These are phyloP conservation scores for Trypanosoma caninum DNA, from an alignment of 208 protist genomes.

Conservation along the genomic window DNA sequence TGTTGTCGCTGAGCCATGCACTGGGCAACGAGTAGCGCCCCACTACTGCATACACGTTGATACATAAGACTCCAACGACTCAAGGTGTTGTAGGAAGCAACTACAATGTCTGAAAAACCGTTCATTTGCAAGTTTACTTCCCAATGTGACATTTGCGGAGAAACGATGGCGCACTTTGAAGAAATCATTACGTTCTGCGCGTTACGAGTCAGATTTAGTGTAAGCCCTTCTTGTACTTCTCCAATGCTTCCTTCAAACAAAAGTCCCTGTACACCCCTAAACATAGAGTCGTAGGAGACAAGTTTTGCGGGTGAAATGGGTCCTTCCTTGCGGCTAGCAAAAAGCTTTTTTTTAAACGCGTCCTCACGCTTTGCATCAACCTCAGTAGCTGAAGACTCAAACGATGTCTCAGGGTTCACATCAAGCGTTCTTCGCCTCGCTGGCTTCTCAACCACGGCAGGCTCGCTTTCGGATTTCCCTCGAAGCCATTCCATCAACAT, in stretches of 20 bases:
- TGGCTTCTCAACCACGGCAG: conserved; percentile 27
- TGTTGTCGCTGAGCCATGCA: conserved; percentile 86
- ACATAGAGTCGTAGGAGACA: conserved; percentile 75
- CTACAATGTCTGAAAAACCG: conserved; percentile 80
- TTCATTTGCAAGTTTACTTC: conserved; percentile 89
- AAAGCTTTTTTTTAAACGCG: conserved; percentile 72
- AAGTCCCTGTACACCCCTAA: conserved; percentile 56
- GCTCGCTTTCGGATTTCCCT: conserved; percentile 34
- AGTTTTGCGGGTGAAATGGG: conserved; percentile 34
- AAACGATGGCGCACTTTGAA: conserved; percentile 78
- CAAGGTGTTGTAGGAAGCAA: conserved; percentile 79
- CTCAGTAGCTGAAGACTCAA: conserved; percentile 52
- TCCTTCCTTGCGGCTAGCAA: conserved; percentile 58
- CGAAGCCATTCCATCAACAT: conserved; percentile 88
- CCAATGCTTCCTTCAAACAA: conserved; percentile 65
- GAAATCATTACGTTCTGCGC: conserved; percentile 82
- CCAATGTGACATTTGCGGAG: conserved; percentile 82
- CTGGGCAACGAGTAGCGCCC: conserved; percentile 77
- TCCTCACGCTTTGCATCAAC: conserved; percentile 33
- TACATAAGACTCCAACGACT: conserved; percentile 88
- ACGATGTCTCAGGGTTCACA: conserved; percentile 72
- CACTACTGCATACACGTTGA: conserved; percentile 69
- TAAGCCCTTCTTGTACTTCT: conserved; percentile 73
- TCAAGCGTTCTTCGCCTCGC: conserved; percentile 44
- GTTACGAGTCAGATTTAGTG: conserved; percentile 66